A percentile compares a stretch with the other conserved stretches of the same genome.
Evolutionary conservation across 257 asterid genomes (phyloP).

Genomic region (Plectranthus barbatus): DNA sequence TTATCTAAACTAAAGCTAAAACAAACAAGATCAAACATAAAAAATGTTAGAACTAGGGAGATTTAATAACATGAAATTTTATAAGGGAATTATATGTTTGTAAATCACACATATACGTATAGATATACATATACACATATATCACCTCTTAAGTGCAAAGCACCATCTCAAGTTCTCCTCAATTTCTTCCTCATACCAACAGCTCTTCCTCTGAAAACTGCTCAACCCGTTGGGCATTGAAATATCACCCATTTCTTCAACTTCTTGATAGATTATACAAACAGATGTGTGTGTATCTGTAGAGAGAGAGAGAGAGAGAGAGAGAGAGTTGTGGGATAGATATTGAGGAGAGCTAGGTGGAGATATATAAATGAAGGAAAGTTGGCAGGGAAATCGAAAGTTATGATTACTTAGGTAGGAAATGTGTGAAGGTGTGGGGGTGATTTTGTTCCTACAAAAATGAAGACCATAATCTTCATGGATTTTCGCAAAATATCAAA

Average conservation of each 20-base stretch:
- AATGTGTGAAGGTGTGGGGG: conserved; percentile 3
- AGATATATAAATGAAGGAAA: conserved; percentile 17
- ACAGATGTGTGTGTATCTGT: not conserved
- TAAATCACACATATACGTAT: not conserved
- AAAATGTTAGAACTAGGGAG: too few relatives aligned
- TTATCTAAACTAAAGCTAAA: too few relatives aligned
- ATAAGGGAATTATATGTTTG: too few relatives aligned
- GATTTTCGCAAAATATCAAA: conserved; percentile 32
- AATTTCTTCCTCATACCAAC: conserved; percentile 98
- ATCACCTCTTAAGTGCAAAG: conserved; percentile 92
- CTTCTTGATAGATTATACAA: not conserved
- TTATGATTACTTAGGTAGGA: conserved; percentile 23
- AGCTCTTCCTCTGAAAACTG: conserved; percentile 64
- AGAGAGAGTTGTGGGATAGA: conserved; percentile 17
- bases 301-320: not conserved
- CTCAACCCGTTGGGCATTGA: conserved; percentile 36
- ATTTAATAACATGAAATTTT: too few relatives aligned
- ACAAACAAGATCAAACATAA: too few relatives aligned
- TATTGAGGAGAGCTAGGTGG: conserved; percentile 13
- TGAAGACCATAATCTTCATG: conserved; percentile 43
- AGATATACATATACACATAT: not conserved
- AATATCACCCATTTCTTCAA: conserved; percentile 62
- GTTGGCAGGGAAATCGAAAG: conserved; percentile 18
- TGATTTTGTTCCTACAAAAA: not conserved
- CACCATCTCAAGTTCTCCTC: conserved; percentile 94